These are phyloP conservation scores for Globisporangium okanoganense DNA, from an alignment of 352 stramenopile genomes.

Conservation along the genomic window DNA sequence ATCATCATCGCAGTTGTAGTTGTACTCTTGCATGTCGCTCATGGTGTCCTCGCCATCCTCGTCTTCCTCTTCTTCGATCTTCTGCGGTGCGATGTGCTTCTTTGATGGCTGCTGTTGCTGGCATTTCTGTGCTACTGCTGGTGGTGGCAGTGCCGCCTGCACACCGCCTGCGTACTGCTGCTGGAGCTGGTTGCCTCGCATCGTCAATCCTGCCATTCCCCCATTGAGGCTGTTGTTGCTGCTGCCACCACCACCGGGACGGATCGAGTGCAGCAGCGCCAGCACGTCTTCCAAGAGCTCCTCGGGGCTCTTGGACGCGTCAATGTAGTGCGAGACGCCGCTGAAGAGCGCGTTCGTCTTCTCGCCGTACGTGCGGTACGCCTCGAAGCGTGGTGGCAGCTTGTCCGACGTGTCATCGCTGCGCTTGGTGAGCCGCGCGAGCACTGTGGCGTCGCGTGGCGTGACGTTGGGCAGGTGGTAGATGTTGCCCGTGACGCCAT, in stretches of 20 bases:
- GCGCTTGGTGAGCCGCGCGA: conserved; percentile 50
- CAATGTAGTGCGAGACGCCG: conserved; percentile 37
- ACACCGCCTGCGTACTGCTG: neutral
- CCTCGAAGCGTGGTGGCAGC: conserved; percentile 57
- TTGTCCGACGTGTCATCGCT: conserved; percentile 56
- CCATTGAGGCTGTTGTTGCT: conserved; percentile 9
- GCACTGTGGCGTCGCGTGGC: conserved; percentile 34
- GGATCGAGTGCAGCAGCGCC: conserved; percentile 32
- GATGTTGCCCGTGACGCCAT: conserved; percentile 50
- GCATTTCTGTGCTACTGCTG: neutral
- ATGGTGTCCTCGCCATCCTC: conserved; percentile 29
- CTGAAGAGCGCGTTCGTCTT: conserved; percentile 46
- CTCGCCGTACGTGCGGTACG: conserved; percentile 55
- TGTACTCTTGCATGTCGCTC: conserved; percentile 26
- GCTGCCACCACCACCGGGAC: neutral
- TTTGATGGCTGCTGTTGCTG: conserved; percentile 20
- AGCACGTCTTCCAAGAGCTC: conserved; percentile 42
- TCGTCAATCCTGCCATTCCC: neutral
- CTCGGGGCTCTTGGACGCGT: conserved; percentile 28
- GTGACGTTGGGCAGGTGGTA: conserved; percentile 50
- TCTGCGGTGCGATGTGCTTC: conserved; percentile 26
- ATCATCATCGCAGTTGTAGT: conserved; percentile 31
- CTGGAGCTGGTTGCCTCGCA: conserved; percentile 5
- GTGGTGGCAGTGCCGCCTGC: neutral
- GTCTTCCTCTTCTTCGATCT: conserved; percentile 49